A percentile compares a stretch with the other conserved stretches of the same genome.
Evolutionary conservation across 306 rosid species (phyloP).

Genomic region (Citrullus amarus): DNA sequence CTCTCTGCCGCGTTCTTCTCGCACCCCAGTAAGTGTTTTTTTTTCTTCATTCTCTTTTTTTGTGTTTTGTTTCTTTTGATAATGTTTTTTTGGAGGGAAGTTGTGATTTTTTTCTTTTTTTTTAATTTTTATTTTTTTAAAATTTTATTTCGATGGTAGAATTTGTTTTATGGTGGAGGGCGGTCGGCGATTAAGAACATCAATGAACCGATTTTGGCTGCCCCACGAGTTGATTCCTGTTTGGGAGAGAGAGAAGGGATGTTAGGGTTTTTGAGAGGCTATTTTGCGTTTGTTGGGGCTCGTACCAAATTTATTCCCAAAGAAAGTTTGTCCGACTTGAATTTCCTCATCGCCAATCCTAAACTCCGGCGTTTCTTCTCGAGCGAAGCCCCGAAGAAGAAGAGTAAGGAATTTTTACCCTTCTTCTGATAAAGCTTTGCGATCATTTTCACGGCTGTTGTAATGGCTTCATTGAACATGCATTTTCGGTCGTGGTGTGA

Average conservation of each 20-base stretch:
- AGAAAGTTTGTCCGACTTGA: slow-evolving; percentile 28
- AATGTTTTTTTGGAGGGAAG: neutral
- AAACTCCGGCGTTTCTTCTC: slow-evolving; percentile 49
- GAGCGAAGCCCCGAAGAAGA: slow-evolving; percentile 75
- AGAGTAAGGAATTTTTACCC: slow-evolving; percentile 37
- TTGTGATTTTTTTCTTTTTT: neutral
- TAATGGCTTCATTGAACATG: neutral
- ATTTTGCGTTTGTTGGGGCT: slow-evolving; percentile 33
- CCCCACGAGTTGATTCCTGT: slow-evolving; percentile 22
- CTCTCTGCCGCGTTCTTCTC: slow-evolving; percentile 55
- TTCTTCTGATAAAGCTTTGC: neutral
- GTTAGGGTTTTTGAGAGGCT: slow-evolving; percentile 49
- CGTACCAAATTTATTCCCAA: slow-evolving; percentile 21
- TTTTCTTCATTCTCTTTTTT: too few relatives aligned
- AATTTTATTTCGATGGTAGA: slow-evolving; percentile 19
- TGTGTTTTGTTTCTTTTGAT: neutral
- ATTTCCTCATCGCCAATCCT: slow-evolving; percentile 44
- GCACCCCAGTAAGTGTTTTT: slow-evolving; percentile 31
- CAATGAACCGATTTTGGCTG: slow-evolving; percentile 20
- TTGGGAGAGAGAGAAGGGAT: slow-evolving; percentile 35
- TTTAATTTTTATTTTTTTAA: neutral
- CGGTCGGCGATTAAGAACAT: slow-evolving; percentile 24
- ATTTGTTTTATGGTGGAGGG: slow-evolving; percentile 32
- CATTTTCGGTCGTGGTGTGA: neutral
- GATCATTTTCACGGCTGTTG: neutral